Percentiles rank a stretch among this genome's conserved stretches.
These are phyloP conservation scores for Lathyrus tuberosus DNA, from an alignment of 306 rosid species.

Conservation along the genomic window DNA sequence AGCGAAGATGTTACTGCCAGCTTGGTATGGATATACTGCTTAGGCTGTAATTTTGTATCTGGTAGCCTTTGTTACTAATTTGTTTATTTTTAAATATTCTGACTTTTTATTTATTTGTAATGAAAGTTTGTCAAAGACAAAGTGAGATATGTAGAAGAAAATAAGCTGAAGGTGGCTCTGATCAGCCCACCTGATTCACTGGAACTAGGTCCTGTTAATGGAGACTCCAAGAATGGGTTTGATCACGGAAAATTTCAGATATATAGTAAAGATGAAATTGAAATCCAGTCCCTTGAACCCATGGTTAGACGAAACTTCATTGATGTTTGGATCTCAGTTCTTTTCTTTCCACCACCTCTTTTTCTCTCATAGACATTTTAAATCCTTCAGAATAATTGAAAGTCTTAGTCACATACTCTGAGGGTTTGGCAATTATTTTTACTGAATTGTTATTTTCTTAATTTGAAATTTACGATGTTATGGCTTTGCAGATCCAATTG, in stretches of 20 bases:
- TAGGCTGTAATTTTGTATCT: conserved; percentile 32
- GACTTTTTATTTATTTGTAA: conserved; percentile 6
- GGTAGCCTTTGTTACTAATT: conserved; percentile 26
- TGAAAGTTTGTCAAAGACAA: conserved; percentile 75
- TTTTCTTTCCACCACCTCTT: conserved; percentile 22
- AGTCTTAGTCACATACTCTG: conserved; percentile 24
- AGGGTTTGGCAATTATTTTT: conserved; percentile 21
- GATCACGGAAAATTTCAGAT: conserved; percentile 49
- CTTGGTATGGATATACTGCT: conserved; percentile 59
- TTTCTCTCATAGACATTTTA: conserved; percentile 34
- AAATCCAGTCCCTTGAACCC: conserved; percentile 41
- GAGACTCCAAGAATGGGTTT: conserved; percentile 52
- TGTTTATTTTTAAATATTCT: conserved; percentile 33
- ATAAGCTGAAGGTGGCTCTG: conserved; percentile 74
- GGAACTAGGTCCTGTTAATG: conserved; percentile 57
- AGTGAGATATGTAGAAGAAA: conserved; percentile 66
- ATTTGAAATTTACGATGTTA: not conserved
- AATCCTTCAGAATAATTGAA: conserved; percentile 33
- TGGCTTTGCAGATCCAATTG: conserved; percentile 34
- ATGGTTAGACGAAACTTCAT: conserved; percentile 57
- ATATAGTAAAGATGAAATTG: conserved; percentile 43
- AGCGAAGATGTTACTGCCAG: conserved; percentile 67
- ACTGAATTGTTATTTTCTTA: conserved; percentile 27
- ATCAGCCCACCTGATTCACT: conserved; percentile 69
- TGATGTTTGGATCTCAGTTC: conserved; percentile 33